Evolutionary conservation across 768 basidiomycete genomes (phyloP).

Genomic region (Pleurotus sapidus): DNA sequence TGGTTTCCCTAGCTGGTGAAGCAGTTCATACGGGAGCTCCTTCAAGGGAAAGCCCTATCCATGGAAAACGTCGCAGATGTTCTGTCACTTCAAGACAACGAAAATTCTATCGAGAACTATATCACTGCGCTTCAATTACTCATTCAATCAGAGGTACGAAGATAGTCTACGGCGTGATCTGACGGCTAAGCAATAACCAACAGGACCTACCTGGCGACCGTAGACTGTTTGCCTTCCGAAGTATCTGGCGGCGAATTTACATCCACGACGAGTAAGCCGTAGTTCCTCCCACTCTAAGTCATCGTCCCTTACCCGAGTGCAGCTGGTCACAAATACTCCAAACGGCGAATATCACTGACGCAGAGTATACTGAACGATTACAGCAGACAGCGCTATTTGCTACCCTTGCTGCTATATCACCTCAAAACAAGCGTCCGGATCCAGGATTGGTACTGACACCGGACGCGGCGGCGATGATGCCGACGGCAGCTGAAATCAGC

Average conservation of each 20-base stretch:
- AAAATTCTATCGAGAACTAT: conserved; percentile 56
- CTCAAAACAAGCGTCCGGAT: conserved; percentile 35
- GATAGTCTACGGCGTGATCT: no score
- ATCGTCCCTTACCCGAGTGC: background rate
- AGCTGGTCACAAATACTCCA: conserved; percentile 80
- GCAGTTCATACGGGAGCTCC: conserved; percentile 58
- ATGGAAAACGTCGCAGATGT: conserved; percentile 83
- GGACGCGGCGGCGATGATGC: conserved; percentile 54
- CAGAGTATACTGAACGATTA: conserved; percentile 70
- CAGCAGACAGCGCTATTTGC: conserved; percentile 72
- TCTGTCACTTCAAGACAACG: conserved; percentile 82
- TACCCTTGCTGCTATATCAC: conserved; percentile 51
- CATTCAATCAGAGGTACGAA: conserved; percentile 44
- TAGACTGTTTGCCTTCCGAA: conserved; percentile 63
- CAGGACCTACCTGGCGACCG: conserved; percentile 73
- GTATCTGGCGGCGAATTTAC: conserved; percentile 86
- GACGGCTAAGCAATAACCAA: background rate
- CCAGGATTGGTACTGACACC: conserved; percentile 48
- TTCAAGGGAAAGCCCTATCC: conserved; percentile 72
- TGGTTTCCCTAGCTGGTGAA: conserved; percentile 57
- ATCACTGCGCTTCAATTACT: conserved; percentile 68
- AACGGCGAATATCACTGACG: conserved; percentile 74
- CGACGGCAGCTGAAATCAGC: conserved; percentile 55
- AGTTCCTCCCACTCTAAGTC: background rate
- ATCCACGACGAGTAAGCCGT: conserved; percentile 78